phyloP scores from a whole-genome alignment of 2,329 filamentous ascomycete species.

The Ceratocystis smalleyi region DNA sequence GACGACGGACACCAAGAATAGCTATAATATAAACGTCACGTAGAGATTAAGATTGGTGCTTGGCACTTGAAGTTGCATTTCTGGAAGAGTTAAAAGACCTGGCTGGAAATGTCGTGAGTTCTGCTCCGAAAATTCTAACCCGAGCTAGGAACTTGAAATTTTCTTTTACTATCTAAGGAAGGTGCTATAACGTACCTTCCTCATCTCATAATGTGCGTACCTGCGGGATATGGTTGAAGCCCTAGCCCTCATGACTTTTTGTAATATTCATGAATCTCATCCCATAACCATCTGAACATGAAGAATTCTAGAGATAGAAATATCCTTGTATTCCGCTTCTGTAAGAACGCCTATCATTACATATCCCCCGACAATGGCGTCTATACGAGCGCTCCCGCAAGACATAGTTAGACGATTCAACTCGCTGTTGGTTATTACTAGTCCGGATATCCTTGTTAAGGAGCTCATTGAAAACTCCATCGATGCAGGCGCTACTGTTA shows the following conservation, averaged over 20 bases:
- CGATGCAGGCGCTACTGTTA: slow-evolving; percentile 50
- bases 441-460: slow-evolving; percentile 50
- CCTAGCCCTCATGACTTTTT: slow-evolving; percentile 6
- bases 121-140: background rate
- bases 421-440: slow-evolving; percentile 43
- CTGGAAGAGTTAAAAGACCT: background rate
- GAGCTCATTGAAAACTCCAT: slow-evolving; percentile 66
- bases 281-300: slow-evolving; percentile 1
- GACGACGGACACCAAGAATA: background rate
- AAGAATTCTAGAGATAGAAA: background rate
- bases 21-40: background rate
- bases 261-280: background rate
- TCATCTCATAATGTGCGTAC: background rate
- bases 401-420: slow-evolving; percentile 41
- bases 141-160: background rate
- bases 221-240: slow-evolving; percentile 1
- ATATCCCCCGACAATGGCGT: slow-evolving; percentile 26
- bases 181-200: background rate
- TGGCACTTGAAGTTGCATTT: too few relatives aligned
- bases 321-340: background rate
- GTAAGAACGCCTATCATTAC: background rate
- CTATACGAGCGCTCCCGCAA: slow-evolving; percentile 29
- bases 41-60: too few relatives aligned
- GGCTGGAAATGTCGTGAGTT: background rate
- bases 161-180: background rate